phyloP scores from a whole-genome alignment of 805 yeast species.

The Maudiozyma saulgeensis region DNA sequence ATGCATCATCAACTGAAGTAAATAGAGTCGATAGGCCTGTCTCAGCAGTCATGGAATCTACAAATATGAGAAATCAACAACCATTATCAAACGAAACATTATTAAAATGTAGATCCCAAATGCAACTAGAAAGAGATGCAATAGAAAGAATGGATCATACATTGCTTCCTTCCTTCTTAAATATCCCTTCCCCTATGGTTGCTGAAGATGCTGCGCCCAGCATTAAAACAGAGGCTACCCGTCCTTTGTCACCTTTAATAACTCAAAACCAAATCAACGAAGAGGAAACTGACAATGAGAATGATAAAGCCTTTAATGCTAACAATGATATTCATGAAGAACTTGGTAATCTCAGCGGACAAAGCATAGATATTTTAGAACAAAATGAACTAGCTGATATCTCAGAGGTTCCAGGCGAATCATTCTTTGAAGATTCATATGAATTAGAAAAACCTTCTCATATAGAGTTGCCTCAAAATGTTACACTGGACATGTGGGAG shows the following conservation, averaged over 20 bases:
- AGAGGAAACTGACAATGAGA: background rate
- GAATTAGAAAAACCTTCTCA: background rate
- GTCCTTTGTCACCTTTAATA: constrained; percentile 7
- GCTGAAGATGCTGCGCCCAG: background rate
- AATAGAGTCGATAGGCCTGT: constrained; percentile 4
- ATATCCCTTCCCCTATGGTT: background rate
- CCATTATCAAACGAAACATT: background rate
- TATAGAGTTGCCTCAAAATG: constrained; percentile 11
- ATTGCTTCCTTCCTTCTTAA: constrained; percentile 23
- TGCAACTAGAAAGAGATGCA: constrained; percentile 22
- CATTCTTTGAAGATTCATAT: background rate
- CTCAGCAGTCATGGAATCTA: constrained; percentile 3
- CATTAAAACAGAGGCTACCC: background rate
- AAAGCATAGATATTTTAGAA: background rate
- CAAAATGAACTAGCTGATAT: background rate
- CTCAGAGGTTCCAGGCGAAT: background rate
- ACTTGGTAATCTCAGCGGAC: background rate
- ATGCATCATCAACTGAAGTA: background rate
- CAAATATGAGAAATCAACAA: background rate
- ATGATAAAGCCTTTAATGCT: background rate
- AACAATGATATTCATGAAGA: background rate
- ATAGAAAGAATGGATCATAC: constrained; percentile 25
- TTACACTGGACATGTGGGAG: constrained; percentile 21
- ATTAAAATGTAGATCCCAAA: constrained; percentile 6
- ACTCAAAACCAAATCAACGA: constrained; percentile 2